These are phyloP conservation scores for Pseudocercospora macadamiae DNA, from an alignment of 2,329 filamentous ascomycete genomes.

Conservation along the genomic window DNA sequence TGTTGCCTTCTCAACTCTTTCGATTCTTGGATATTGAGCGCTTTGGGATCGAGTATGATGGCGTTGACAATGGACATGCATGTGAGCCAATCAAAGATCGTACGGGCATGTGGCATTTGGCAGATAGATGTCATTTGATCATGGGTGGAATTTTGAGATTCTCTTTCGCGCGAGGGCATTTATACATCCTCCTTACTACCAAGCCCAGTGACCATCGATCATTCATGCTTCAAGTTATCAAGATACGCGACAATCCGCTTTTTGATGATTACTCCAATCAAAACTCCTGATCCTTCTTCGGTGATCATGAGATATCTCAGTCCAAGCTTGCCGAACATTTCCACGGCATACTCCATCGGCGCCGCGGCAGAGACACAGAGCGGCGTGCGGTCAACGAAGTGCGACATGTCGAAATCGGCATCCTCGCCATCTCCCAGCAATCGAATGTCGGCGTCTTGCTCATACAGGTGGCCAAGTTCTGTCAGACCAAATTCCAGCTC, in stretches of 20 bases:
- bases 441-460: slow-evolving; percentile 40
- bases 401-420: slow-evolving; percentile 48
- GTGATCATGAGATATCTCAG: slow-evolving; percentile 58
- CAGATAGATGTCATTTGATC: not conserved
- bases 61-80: not conserved
- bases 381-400: slow-evolving; percentile 59
- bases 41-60: not conserved
- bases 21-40: not conserved
- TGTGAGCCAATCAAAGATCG: not conserved
- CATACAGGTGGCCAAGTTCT: slow-evolving; percentile 41
- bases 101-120: not conserved
- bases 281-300: slow-evolving; percentile 54
- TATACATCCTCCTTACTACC: not conserved
- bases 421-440: slow-evolving; percentile 43
- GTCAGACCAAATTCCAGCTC: slow-evolving; percentile 57
- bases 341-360: slow-evolving; percentile 62
- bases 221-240: slow-evolving; percentile 39
- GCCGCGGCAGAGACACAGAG: slow-evolving; percentile 55
- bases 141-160: not conserved
- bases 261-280: slow-evolving; percentile 61
- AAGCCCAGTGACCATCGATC: not conserved
- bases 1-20: slow-evolving; percentile 1
- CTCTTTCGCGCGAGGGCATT: not conserved
- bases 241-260: slow-evolving; percentile 59
- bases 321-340: slow-evolving; percentile 63